Base-by-base conservation (phyloP, 2,329 filamentous ascomycete genomes). In the Teratosphaeria pseudoeucalypti region DNA sequence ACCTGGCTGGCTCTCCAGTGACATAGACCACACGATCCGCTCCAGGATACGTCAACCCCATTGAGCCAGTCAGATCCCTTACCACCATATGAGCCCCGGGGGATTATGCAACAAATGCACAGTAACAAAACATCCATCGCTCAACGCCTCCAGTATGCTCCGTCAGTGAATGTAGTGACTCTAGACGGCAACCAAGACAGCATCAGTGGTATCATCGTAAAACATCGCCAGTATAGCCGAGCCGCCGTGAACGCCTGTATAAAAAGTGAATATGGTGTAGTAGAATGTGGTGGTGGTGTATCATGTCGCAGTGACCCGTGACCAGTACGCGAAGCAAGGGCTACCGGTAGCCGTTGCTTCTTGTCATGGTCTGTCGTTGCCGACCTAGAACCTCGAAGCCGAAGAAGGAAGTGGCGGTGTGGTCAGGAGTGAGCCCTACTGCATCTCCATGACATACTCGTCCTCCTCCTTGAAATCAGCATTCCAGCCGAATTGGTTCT, bases 391-490 rank as follows among this genome's bases (percentile, higher is more conserved):
- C 52, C 23, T 5, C 19, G 32, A 26, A 14, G 52, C 26, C 14
- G 52, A 47, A 23, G 34, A 34, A 43, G 52, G 32, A 57, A 49
- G 43, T 49, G 43, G 16, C 43, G 43, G 16, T 49, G n/a, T 49
- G 43, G 16, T 49, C 43, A 49, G 9, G 43, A 23, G 43, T 23
- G 43, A 19, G 43, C 43, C 43, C 43, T 64, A 68, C 55, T 66
- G 65, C 61, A 76, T 72, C 65, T 94, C 89, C 89, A 95, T 95
- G 70, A 85, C 85, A 70, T 89, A 95, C 76, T 96, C 92, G 67
- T 96, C 92, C 75, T 96, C 92, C 73, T 96, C 92, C 75, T 96
- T 96, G 77, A 96, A 90, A 72, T 87, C 86, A 68, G 76, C 68
- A 73, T 67, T 61, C 66, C 68, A 66, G 19, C 43, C 43, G 70